Base-by-base conservation (phyloP, 139 green algal species). In the Bryopsis sp. region DNA sequence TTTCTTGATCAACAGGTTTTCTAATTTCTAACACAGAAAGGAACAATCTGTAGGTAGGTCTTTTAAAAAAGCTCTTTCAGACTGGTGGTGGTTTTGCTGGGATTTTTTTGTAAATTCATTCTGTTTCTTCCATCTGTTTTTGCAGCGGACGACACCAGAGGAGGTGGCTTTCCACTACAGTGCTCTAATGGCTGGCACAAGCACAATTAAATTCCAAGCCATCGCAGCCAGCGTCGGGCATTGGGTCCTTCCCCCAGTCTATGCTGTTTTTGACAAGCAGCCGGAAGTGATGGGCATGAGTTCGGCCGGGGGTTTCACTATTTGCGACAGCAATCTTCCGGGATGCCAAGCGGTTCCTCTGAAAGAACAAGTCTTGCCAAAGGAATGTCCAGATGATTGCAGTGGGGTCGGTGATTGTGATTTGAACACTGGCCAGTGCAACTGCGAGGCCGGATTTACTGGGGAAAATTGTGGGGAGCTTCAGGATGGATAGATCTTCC, bases 181-280 rank as follows among this genome's bases (percentile, higher is more conserved):
- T n/a, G 47, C 39, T 28, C 65, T 88, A n/a, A 34, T 43, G 7
- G 72, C 81, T 2, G 84, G 84, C 35, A 82, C 82, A 8, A 50
- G 73, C 28, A 74, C 46, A 2, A 43, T 85, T 29, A 47, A 59
- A 15, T 82, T 87, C 67, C 50, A 48, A 36, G 81, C 81, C 0
- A 71, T 88, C 38, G 82, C 84, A 0, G 82, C 82, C 8, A 85
- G 78, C 0, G 60, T 69, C 22, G 84, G 84, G 32, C 37, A 15
- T 6, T 90, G 85, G 58, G 65, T 68, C 19, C 36, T 86, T 60
- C 84, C 84, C 15, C 84, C 84, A 2, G 69, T 78, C n/a, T 76
- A 76, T 37, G 82, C 82, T 1, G 84, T 57, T 31, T 76, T 74
- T 26, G 39, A 78, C 26, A 33, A 76, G 38, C 84, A 90, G 67